These are phyloP conservation scores for Azolla pinnata DNA, from an alignment of 75 land plant species.

Conservation along the genomic window DNA sequence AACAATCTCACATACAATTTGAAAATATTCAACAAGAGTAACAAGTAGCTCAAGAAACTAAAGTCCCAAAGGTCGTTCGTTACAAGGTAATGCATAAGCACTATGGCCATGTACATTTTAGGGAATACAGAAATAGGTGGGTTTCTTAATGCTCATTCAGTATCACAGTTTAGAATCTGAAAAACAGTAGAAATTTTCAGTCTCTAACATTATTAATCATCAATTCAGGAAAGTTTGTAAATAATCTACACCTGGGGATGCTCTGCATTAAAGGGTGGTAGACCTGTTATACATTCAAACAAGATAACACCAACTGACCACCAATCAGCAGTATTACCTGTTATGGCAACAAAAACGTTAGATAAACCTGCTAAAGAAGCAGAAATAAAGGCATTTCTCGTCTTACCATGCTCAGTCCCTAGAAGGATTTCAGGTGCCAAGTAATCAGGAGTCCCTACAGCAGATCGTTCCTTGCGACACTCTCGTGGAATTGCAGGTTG, in stretches of 20 bases:
- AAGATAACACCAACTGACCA: constrained; percentile 98
- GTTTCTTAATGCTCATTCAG: no score
- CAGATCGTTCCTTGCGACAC: constrained; percentile 76
- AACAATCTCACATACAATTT: no score
- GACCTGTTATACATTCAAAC: constrained; percentile 88
- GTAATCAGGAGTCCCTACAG: constrained; percentile 99
- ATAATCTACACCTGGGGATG: constrained; percentile 97
- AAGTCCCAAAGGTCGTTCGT: no score
- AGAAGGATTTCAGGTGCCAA: constrained; percentile 96
- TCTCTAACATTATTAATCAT: no score
- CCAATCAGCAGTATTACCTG: constrained; percentile 98
- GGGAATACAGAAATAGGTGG: no score
- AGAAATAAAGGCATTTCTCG: not conserved
- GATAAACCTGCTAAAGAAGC: not conserved
- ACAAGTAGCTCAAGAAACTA: no score
- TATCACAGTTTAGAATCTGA: no score
- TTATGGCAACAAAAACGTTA: constrained; percentile 1
- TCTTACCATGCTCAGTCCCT: constrained; percentile 92
- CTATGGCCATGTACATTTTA: no score
- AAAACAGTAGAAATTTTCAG: no score
- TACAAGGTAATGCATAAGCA: no score
- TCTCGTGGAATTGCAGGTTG: constrained; percentile 50
- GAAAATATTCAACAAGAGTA: no score
- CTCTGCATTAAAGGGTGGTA: constrained; percentile 99
- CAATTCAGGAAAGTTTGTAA: no score